phyloP scores from a whole-genome alignment of 495 filamentous ascomycete species.

The Penicillium fimorum region DNA sequence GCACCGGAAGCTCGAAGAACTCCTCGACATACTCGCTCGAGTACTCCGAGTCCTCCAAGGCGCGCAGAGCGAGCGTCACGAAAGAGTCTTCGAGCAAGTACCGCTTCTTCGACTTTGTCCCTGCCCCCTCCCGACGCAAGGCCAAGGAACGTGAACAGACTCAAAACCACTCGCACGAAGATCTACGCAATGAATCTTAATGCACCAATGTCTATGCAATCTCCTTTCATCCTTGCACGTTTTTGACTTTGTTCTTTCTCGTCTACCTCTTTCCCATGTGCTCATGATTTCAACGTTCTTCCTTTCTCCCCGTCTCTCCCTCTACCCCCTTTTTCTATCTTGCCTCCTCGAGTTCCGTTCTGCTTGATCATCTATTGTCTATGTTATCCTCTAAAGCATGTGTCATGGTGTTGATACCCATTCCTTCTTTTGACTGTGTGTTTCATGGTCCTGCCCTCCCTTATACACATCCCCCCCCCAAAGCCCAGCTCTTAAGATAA shows the following conservation, averaged over 20 bases:
- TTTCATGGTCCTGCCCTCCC: constrained; percentile 12
- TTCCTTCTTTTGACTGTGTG: constrained; percentile 22
- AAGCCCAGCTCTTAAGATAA: constrained; percentile 3
- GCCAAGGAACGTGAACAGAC: constrained; percentile 44
- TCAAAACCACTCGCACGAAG: constrained; percentile 40
- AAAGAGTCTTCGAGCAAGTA: constrained; percentile 49
- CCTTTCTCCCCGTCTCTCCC: constrained; percentile 25
- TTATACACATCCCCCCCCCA: constrained; percentile 2
- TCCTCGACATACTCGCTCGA: constrained; percentile 49
- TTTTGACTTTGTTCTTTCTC: constrained; percentile 14
- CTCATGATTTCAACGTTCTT: constrained; percentile 41
- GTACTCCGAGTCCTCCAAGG: constrained; percentile 40
- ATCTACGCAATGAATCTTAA: constrained; percentile 40
- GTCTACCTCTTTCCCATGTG: constrained; percentile 23
- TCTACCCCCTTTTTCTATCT: constrained; percentile 15
- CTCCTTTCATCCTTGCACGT: constrained; percentile 3
- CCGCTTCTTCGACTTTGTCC: constrained; percentile 49
- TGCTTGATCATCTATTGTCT: constrained; percentile 22
- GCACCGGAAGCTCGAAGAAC: constrained; percentile 49
- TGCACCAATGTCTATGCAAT: constrained; percentile 6
- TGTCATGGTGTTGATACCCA: constrained; percentile 54
- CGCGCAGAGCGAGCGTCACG: constrained; percentile 43
- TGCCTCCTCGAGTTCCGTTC: constrained; percentile 9
- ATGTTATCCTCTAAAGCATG: constrained; percentile 38
- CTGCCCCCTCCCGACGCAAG: constrained; percentile 44